Base-by-base conservation (phyloP, 2,329 filamentous ascomycete genomes). In the Hirsutella minnesotensis region DNA sequence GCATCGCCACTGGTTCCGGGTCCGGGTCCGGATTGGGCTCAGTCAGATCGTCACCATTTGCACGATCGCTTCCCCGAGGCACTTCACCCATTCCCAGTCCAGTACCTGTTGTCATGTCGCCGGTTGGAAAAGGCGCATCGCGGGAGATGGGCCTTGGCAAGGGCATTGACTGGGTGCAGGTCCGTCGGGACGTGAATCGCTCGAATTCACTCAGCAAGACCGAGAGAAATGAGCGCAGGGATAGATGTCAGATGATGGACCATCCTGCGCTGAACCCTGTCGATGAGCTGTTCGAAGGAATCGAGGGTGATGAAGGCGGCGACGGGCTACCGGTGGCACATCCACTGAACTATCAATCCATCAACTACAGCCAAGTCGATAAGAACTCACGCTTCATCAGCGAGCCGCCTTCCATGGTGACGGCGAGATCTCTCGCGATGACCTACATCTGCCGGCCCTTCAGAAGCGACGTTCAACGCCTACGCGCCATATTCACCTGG, bases 401-500 rank as follows among this genome's bases (percentile, higher is more conserved):
- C 56, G 87, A 77, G 51, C 70, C 95, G 15, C 88, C 90, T 1
- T 79, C 86, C 0, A 83, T 82, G 64, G 87, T 84, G 1, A 95
- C 85, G 15, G 80, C 90, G 0, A 76, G 82, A 21, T 85, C 83
- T 24, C 69, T 98, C 15, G 88, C 92, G 0, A 92, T 92, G 45
- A 86, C 83, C 1, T 95, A 95, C 57, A 80, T 98, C 10, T 98
- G 94, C 57, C 79, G 92, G 22, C 94, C 92, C 0, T 95, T 95
- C 60, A 77, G 89, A 46, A 95, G 86, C 61, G 90, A 96, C 53
- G 86, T 95, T 1, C 92, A 98, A 60, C 78, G 89, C 30, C 66
- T 98, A 21, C 78, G 94, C 20, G 90, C 92, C 15, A 96, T 98
- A 48, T 98, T 96, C 56, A 95, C 86, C 1, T 98, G 90, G 90